Base-by-base conservation (phyloP, 306 rosid species). In the Glycine tomentella region DNA sequence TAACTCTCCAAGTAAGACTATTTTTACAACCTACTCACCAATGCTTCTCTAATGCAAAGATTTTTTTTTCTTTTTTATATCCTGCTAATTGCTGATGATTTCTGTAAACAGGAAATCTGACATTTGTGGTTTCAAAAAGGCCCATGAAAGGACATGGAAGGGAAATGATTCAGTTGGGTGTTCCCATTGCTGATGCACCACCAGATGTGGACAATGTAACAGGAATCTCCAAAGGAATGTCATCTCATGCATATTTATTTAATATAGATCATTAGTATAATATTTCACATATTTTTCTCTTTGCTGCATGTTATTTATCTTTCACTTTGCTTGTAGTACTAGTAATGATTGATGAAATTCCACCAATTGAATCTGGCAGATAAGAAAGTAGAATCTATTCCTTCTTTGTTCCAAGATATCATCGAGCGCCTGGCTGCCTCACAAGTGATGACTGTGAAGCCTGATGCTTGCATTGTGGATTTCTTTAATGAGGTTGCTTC, bases 61-160 rank as follows among this genome's bases (percentile, higher is more conserved):
- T 3, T 16, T 3, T 56, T 57, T 7, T 13, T 36, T 5, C n/a
- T 20, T n/a, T n/a, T 10, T 16, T 57, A 50, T 36, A 16, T 68
- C 9, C 31, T 34, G 48, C 56, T 59, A 56, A 36, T 82, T 36
- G 42, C 72, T 76, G 48, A 40, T 75, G 31, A 17, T 34, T 46
- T 56, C 14, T 13, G 9, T 56, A 80, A 62, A 75, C 81, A 88
- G 70, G 91, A 91, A 92, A 87, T 81, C 91, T 72, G 63, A 83
- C 90, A 15, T 91, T 84, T 80, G 88, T 91, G 82, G 81, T 73
- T 66, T 87, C 87, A 40, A 91, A 90, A 82, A 88, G 96, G 87
- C 97, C 97, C 38, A 89, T 80, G 87, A 93, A 83, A 83, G 97
- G 97, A 58, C 96, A 80, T 76, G 97, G 97, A 84, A 91, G 96